phyloP scores from a whole-genome alignment of 2,329 filamentous ascomycete genomes.

The Pseudopyricularia javanii region DNA sequence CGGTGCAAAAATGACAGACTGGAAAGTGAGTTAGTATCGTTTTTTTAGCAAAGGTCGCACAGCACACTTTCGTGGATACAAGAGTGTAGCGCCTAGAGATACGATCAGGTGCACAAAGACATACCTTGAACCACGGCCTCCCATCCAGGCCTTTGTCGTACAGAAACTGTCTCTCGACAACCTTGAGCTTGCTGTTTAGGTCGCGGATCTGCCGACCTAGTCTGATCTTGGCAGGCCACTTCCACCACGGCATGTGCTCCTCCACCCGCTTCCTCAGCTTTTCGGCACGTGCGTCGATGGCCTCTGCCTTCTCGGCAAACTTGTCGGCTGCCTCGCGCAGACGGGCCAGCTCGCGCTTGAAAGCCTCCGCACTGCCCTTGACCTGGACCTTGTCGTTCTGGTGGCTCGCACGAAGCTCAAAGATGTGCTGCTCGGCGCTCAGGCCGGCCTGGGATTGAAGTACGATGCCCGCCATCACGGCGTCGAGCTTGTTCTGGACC shows the following conservation, averaged over 20 bases:
- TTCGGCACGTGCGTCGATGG: slow-evolving; percentile 32
- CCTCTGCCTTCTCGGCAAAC: slow-evolving; percentile 22
- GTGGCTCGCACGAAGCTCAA: slow-evolving; percentile 17
- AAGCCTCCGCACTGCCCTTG: slow-evolving; percentile 3
- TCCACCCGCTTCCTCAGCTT: slow-evolving; percentile 21
- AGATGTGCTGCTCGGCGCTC: slow-evolving; percentile 18
- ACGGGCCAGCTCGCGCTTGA: slow-evolving; percentile 14
- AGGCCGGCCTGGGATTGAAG: slow-evolving; percentile 5
- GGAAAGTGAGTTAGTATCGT: neutral
- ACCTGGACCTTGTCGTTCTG: slow-evolving; percentile 5
- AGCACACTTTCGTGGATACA: no score
- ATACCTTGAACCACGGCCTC: slow-evolving; percentile 73
- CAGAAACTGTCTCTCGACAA: slow-evolving; percentile 69
- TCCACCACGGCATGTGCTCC: slow-evolving; percentile 63
- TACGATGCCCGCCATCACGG: slow-evolving; percentile 7
- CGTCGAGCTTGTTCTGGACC: slow-evolving; percentile 35
- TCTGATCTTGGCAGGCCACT: slow-evolving; percentile 54
- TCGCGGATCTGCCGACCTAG: slow-evolving; percentile 35
- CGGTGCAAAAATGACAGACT: slow-evolving; percentile 32
- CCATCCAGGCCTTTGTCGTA: slow-evolving; percentile 66
- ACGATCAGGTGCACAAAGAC: slow-evolving; percentile 6
- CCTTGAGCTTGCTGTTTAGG: slow-evolving; percentile 74
- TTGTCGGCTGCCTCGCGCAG: slow-evolving; percentile 19
- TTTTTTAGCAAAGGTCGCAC: no score
- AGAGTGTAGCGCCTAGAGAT: neutral